Evolutionary conservation across 2,329 filamentous ascomycete genomes (phyloP), one percentile per base, ranked within the genome.

Genomic region (Phialophora verrucosa): DNA sequence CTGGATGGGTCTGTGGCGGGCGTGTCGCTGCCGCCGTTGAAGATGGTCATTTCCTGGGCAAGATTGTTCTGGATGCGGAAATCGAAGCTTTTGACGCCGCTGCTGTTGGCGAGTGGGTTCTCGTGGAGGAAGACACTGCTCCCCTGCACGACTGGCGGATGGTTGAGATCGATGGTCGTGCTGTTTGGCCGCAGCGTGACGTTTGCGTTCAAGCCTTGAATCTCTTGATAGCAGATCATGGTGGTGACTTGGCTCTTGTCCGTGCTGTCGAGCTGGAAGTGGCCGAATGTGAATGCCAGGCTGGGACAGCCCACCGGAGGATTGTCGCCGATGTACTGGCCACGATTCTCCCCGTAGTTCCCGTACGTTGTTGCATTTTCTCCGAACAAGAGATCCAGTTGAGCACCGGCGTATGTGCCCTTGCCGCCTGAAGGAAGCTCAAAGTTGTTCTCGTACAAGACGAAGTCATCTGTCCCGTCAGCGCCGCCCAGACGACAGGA

Each of bases 31-130:
- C 53, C 59, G n/a, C 64, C 66, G n/a, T 64, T 64, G 54, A 73
- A 71, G 51, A 63, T 42, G 14, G 66, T 66, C 61, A 71, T 64
- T 54, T 71, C 65, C 27, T 68, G 65, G 25, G 67, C 69, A 23
- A 73, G 64, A 56, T 72, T 73, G 50, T 70, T 69, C 54, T 73
- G 65, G 44, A 73, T 73, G 32, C 70, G 71, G 49, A 73, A 72
- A 47, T 73, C 68, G 59, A 73, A 73, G 2, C 65, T 64, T 23
- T 68, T 67, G 23, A 59, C 51, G n/a, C 57, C 60, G 12, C 51
- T 70, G 38, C 47, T 68, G 27, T 61, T 66, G 59, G 54, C 51
- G n/a, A 53, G 31, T 2, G 71, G 70, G 63, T 73, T 73, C 5
- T 61, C 57, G 25, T 68, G 62, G 12, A 67, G 27, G 32, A 53